Base-by-base conservation (phyloP, 257 asterid genomes). In the Capsicum baccatum region DNA sequence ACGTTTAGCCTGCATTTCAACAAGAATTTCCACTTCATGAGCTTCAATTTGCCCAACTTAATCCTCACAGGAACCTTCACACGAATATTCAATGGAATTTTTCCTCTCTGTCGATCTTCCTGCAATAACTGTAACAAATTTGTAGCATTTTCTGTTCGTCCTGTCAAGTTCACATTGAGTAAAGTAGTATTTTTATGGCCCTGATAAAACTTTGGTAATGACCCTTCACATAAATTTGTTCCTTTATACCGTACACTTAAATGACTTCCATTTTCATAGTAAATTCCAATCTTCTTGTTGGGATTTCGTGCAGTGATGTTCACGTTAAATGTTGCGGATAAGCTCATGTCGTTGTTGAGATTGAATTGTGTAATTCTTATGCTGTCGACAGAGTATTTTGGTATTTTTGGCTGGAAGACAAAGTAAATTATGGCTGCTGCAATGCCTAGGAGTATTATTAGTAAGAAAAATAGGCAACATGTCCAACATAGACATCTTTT, bases 131-230 rank as follows among this genome's bases (percentile, higher is more conserved):
- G 90, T 58, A 93, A n/a, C 92, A 96, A 73, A 3, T 91, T 92
- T 74, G 89, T 9, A 0, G 94, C 99, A 26, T 96, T 91, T 67
- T 48, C 79, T 6, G 94, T 92, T 71, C 92, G 92, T 47, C 99
- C 99, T 13, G 86, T 83, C 87, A 96, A 88, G 6, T 6, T 64
- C 33, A 96, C 79, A 85, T 88, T 87, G 63, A 96, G 91, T 80
- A 81, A 14, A 5, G 98, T 96, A 19, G 98, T 93, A 88, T 94
- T 94, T 57, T 93, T 90, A 89, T 96, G 99, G 17, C 98, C 99
- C 83, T 96, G 99, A 84, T 94, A 96, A 35, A 96, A 96, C 87
- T 85, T 89, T 0, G 99, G 99, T 89, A 96, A 73, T 6, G 96
- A 88, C 3, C 99, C 99, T 83, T 93, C 91, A 42, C 98, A 90